These are phyloP conservation scores for Annona squamosa DNA, from an alignment of 164 flowering plant genomes.

Conservation along the genomic window DNA sequence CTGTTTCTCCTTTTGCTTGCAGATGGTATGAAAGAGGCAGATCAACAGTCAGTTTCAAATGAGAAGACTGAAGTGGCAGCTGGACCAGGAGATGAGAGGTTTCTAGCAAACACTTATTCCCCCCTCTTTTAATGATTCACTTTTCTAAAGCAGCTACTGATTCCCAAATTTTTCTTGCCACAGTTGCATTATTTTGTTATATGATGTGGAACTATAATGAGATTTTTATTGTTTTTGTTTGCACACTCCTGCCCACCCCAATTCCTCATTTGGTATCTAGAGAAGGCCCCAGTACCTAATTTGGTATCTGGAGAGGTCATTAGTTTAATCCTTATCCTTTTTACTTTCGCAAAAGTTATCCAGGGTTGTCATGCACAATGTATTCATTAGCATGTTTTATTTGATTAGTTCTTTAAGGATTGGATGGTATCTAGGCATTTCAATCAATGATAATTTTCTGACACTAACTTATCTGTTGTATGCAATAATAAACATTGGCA, in stretches of 20 bases:
- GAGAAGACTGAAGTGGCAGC: slow-evolving; percentile 26
- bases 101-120: not conserved
- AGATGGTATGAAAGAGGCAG: slow-evolving; percentile 41
- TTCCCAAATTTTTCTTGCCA: not conserved
- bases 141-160: not conserved
- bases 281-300: no score
- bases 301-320: no score
- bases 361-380: not conserved
- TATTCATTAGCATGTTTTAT: slow-evolving; percentile 2
- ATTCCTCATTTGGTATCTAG: not conserved
- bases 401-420: not conserved
- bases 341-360: not conserved
- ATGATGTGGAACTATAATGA: not conserved
- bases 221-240: not conserved
- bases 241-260: not conserved
- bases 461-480: slow-evolving; percentile 18
- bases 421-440: not conserved
- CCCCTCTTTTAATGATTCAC: not conserved
- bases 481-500: slow-evolving; percentile 10
- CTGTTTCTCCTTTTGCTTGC: slow-evolving; percentile 9
- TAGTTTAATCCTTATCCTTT: not conserved
- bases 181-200: not conserved
- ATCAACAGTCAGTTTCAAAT: slow-evolving; percentile 19
- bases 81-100: slow-evolving; percentile 41
- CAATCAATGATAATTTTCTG: slow-evolving; percentile 1